Conservation (phyloP, 495 filamentous ascomycete species). For the Aspergillus ellipticus region DNA sequence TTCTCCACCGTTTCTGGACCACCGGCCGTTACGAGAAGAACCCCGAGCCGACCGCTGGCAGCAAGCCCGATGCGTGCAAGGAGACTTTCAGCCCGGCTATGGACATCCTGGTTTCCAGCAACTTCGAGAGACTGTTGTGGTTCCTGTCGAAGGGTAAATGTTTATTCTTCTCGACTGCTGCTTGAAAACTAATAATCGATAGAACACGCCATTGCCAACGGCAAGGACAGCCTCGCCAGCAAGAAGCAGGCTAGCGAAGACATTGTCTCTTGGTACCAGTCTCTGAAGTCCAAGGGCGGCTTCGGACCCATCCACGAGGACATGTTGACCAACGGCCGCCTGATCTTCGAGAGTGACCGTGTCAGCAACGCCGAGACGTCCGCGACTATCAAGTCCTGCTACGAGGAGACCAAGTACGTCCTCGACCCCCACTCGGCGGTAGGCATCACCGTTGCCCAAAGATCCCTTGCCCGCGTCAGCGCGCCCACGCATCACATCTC, state of each 20-base stretch:
- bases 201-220: too few relatives aligned
- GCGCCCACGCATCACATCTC: too few relatives aligned
- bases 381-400: constrained; percentile 64
- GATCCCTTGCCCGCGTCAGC: constrained; percentile 57
- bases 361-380: constrained; percentile 77
- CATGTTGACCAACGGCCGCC: constrained; percentile 60
- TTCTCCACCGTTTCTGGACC: constrained; percentile 75
- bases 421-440: constrained; percentile 91
- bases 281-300: constrained; percentile 74
- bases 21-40: constrained; percentile 75
- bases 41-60: constrained; percentile 46
- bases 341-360: constrained; percentile 75
- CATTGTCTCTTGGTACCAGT: constrained; percentile 68
- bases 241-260: constrained; percentile 44
- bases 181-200: too few relatives aligned
- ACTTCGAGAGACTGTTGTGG: constrained; percentile 97
- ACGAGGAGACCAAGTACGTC: constrained; percentile 71
- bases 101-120: constrained; percentile 93
- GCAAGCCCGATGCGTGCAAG: constrained; percentile 72
- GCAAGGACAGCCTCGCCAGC: constrained; percentile 23
- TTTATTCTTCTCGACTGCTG: too few relatives aligned
- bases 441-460: constrained; percentile 66
- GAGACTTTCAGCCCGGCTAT: constrained; percentile 90
- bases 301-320: constrained; percentile 69
- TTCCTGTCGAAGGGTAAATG: too few relatives aligned